These are phyloP conservation scores for Somion occarium DNA, from an alignment of 1,284 basidiomycete species.

Conservation along the genomic window DNA sequence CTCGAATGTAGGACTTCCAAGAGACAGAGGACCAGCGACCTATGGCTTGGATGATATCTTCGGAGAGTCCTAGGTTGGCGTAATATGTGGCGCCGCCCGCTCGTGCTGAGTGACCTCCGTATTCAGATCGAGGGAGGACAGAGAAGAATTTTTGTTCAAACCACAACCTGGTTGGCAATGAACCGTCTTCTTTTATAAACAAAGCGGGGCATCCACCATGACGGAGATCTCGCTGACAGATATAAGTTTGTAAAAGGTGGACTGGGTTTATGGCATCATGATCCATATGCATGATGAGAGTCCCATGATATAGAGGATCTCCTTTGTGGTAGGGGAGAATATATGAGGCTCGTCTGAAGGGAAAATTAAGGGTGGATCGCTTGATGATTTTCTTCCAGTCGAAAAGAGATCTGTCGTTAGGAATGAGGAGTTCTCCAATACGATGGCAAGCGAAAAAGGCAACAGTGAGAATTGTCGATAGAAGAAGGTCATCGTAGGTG, in stretches of 20 bases:
- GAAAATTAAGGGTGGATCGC: slow-evolving; percentile 13
- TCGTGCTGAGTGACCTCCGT: slow-evolving; percentile 31
- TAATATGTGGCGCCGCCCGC: slow-evolving; percentile 34
- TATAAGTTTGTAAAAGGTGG: slow-evolving; percentile 16
- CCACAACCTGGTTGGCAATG: slow-evolving; percentile 23
- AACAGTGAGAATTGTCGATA: slow-evolving; percentile 20
- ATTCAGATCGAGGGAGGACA: slow-evolving; percentile 12
- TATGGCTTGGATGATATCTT: slow-evolving; percentile 29
- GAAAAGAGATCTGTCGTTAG: slow-evolving; percentile 14
- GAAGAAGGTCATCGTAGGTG: slow-evolving; percentile 25
- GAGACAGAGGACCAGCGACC: slow-evolving; percentile 34
- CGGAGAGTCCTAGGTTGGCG: slow-evolving; percentile 26
- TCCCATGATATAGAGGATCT: slow-evolving; percentile 27
- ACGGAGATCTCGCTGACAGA: slow-evolving; percentile 18
- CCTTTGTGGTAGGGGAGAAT: slow-evolving; percentile 29
- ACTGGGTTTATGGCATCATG: slow-evolving; percentile 10
- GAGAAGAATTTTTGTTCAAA: slow-evolving; percentile 15
- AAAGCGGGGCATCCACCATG: slow-evolving; percentile 19
- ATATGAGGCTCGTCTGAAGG: slow-evolving; percentile 12
- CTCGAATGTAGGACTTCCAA: slow-evolving; percentile 26
- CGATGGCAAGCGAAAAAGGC: slow-evolving; percentile 29
- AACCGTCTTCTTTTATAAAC: slow-evolving; percentile 14
- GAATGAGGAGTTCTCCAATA: slow-evolving; percentile 26
- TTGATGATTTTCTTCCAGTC: slow-evolving; percentile 20
- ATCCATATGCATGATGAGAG: slow-evolving; percentile 15